Percentiles rank a stretch among this genome's conserved stretches.
Evolutionary conservation across 305 asterid species (phyloP).

Genomic region (Fraxinus sp.): DNA sequence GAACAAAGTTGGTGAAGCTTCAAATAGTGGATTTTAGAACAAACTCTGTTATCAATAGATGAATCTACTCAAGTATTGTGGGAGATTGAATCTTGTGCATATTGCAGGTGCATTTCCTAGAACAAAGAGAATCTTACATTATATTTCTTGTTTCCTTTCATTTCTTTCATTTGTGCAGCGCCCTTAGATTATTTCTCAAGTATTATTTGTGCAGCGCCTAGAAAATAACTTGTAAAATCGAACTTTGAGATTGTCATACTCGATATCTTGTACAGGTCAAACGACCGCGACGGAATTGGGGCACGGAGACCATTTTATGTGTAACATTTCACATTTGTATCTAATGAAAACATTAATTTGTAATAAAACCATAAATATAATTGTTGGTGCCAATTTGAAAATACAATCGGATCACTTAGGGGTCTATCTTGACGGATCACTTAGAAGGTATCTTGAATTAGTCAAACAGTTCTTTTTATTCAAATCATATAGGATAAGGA

Average conservation of each 20-base stretch:
- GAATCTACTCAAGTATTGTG: constrained; percentile 17
- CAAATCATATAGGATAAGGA: background rate
- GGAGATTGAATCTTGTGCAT: constrained; percentile 26
- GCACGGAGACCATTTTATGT: background rate
- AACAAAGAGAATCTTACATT: too few species aligned
- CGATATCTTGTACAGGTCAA: background rate
- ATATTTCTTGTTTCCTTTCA: background rate
- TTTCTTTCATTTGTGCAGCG: background rate
- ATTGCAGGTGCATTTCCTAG: constrained; percentile 14
- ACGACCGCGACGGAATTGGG: background rate
- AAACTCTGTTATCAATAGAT: constrained; percentile 15
- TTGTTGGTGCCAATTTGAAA: background rate
- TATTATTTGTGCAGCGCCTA: background rate
- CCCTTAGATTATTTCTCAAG: background rate
- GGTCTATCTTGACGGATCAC: background rate
- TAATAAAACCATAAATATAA: background rate
- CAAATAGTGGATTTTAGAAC: constrained; percentile 19
- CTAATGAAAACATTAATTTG: background rate
- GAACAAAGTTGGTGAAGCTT: constrained; percentile 9
- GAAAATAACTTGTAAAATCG: background rate
- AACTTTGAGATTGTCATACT: background rate
- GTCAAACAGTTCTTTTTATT: background rate
- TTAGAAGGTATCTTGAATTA: background rate
- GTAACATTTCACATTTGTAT: background rate
- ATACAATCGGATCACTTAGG: too few species aligned